Evolutionary conservation across 2,329 filamentous ascomycete genomes (phyloP).

Genomic region (Fusarium beomiforme): DNA sequence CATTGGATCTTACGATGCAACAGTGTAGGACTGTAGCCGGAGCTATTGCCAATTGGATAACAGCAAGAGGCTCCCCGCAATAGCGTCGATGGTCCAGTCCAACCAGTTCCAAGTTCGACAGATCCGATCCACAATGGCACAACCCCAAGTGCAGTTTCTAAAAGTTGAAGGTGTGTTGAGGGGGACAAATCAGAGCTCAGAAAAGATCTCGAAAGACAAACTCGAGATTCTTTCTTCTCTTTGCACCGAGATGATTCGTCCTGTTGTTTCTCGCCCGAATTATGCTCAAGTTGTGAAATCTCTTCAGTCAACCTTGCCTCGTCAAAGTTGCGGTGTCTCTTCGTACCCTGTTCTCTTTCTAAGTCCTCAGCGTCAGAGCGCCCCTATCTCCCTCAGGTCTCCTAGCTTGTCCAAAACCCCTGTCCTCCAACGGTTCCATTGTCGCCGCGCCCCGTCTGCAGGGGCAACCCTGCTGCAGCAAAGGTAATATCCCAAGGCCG

Average conservation of each 20-base stretch:
- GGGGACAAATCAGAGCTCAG: slow-evolving; percentile 30
- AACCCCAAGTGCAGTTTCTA: slow-evolving; percentile 18
- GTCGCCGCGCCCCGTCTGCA: slow-evolving; percentile 37
- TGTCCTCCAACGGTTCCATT: slow-evolving; percentile 32
- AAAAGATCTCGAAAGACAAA: not conserved
- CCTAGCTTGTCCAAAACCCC: slow-evolving; percentile 16
- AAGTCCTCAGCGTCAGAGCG: slow-evolving; percentile 15
- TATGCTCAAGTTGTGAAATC: not conserved
- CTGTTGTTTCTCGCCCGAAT: not conserved
- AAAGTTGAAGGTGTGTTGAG: slow-evolving; percentile 15
- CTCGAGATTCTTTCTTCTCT: not conserved
- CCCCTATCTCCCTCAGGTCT: slow-evolving; percentile 33
- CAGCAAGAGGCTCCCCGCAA: slow-evolving; percentile 11
- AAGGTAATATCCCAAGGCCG: slow-evolving; percentile 45
- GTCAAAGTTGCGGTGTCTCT: slow-evolving; percentile 35
- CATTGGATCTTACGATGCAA: slow-evolving; percentile 23
- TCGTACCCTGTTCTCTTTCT: slow-evolving; percentile 1
- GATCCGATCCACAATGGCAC: slow-evolving; percentile 30
- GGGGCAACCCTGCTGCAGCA: slow-evolving; percentile 45
- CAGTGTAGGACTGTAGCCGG: too few species aligned
- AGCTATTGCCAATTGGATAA: slow-evolving; percentile 21
- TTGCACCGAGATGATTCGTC: not conserved
- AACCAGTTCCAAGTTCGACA: slow-evolving; percentile 28
- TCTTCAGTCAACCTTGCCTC: not conserved
- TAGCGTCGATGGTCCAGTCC: slow-evolving; percentile 29